Evolutionary conservation across 1,284 basidiomycete species (phyloP).

Genomic region (Puccinia horiana): DNA sequence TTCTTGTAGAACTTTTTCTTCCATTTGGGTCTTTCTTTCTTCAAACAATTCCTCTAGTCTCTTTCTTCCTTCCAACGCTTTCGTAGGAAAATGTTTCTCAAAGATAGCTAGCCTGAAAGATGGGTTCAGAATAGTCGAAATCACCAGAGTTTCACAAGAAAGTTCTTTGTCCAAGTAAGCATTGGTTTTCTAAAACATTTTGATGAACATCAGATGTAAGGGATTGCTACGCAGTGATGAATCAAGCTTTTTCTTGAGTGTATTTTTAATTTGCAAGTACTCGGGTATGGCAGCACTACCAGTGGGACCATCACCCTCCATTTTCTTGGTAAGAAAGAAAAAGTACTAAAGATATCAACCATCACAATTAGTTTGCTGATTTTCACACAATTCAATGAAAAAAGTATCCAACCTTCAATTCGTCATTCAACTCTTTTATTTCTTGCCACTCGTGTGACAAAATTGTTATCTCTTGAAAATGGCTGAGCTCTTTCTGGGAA

Average conservation of each 20-base stretch:
- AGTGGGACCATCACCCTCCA: slow-evolving; percentile 34
- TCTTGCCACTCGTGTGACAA: too few species aligned
- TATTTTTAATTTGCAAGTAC: slow-evolving; percentile 5
- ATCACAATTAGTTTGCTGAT: neutral
- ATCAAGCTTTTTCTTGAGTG: slow-evolving; percentile 1
- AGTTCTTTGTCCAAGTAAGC: slow-evolving; percentile 27
- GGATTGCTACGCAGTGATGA: neutral
- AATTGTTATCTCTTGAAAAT: slow-evolving; percentile 27
- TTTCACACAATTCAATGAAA: neutral
- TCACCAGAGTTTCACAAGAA: neutral
- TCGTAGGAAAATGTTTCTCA: neutral
- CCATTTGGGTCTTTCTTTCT: too few species aligned
- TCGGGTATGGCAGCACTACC: slow-evolving; percentile 16
- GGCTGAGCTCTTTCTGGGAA: slow-evolving; percentile 7
- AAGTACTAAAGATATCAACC: neutral
- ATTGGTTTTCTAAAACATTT: slow-evolving; percentile 14
- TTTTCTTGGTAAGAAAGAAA: slow-evolving; percentile 14
- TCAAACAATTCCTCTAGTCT: too few species aligned
- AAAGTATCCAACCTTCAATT: slow-evolving; percentile 19
- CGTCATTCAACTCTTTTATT: slow-evolving; percentile 20
- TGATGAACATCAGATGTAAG: slow-evolving; percentile 11
- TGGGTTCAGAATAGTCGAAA: slow-evolving; percentile 19
- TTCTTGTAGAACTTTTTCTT: slow-evolving; percentile 1
- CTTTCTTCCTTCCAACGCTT: neutral
- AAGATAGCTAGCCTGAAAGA: too few species aligned